phyloP scores from a whole-genome alignment of 2,329 filamentous ascomycete genomes.

The Ustulina deusta region DNA sequence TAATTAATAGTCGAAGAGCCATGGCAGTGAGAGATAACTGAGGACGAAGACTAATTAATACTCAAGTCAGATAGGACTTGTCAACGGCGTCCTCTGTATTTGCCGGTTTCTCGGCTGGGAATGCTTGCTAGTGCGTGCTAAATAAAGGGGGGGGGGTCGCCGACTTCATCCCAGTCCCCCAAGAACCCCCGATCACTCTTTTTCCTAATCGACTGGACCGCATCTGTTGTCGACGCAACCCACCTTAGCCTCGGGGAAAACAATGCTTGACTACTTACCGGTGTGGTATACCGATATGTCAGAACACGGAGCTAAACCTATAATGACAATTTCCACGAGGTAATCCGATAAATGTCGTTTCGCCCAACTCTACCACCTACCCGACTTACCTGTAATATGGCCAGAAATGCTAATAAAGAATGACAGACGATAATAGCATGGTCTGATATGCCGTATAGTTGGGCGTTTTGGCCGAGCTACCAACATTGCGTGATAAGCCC shows the following conservation, averaged over 20 bases:
- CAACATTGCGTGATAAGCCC: background rate
- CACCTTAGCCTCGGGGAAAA: background rate
- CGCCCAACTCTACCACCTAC: background rate
- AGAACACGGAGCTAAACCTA: background rate
- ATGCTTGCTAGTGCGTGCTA: constrained; percentile 19
- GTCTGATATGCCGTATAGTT: background rate
- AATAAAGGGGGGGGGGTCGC: constrained; percentile 24
- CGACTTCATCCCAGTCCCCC: constrained; percentile 27
- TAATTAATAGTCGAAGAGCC: background rate
- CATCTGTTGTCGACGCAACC: constrained; percentile 1
- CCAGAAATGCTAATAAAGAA: background rate
- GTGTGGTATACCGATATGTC: background rate
- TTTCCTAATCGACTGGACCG: constrained; percentile 1
- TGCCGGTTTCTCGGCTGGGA: constrained; percentile 22
- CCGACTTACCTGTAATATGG: background rate
- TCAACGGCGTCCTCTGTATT: constrained; percentile 1
- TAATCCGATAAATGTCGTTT: background rate
- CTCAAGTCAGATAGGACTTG: constrained; percentile 2
- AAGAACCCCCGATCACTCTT: background rate
- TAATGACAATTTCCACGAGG: background rate
- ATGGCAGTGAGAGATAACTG: constrained; percentile 9
- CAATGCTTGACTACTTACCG: background rate
- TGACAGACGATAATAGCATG: background rate
- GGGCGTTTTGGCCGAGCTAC: background rate
- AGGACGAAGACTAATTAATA: constrained; percentile 19